A percentile compares a stretch with the other conserved stretches of the same genome.
Evolutionary conservation across 352 stramenopile genomes (phyloP).

Genomic region (Globisporangium lucens): DNA sequence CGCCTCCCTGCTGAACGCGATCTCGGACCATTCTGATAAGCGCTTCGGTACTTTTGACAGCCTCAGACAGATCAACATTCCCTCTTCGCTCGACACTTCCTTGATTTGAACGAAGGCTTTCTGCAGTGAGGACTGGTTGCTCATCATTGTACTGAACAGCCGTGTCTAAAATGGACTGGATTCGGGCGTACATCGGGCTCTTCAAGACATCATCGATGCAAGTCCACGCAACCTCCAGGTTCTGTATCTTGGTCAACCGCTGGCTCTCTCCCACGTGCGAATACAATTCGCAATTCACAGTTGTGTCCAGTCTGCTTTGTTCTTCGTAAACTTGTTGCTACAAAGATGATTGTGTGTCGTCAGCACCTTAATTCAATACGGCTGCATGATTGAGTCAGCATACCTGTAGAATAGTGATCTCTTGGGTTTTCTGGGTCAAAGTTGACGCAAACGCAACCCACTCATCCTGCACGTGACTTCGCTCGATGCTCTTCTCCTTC

Average conservation of each 20-base stretch:
- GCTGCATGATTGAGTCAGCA: neutral
- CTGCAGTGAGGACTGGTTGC: conserved; percentile 32
- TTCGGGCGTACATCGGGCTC: conserved; percentile 20
- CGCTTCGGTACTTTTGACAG: conserved; percentile 32
- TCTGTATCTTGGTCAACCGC: conserved; percentile 23
- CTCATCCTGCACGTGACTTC: conserved; percentile 37
- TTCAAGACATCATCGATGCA: conserved; percentile 23
- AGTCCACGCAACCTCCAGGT: conserved; percentile 27
- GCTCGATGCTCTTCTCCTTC: conserved; percentile 33
- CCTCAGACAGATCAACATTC: conserved; percentile 26
- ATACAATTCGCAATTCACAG: conserved; percentile 27
- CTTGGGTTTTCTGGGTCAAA: conserved; percentile 36
- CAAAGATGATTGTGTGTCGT: neutral
- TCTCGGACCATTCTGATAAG: conserved; percentile 29
- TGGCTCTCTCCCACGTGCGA: conserved; percentile 27
- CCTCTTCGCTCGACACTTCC: conserved; percentile 17
- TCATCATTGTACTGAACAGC: conserved; percentile 31
- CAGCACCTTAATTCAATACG: neutral
- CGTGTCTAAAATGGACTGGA: conserved; percentile 29
- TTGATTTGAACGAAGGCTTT: conserved; percentile 18
- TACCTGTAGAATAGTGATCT: conserved; percentile 31
- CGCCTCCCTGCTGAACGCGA: conserved; percentile 22
- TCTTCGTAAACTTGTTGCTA: conserved; percentile 44
- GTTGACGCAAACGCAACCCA: conserved; percentile 34
- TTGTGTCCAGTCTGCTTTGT: conserved; percentile 32